Conservation (phyloP, 2,329 filamentous ascomycete species). For the Zasmidium cellare region DNA sequence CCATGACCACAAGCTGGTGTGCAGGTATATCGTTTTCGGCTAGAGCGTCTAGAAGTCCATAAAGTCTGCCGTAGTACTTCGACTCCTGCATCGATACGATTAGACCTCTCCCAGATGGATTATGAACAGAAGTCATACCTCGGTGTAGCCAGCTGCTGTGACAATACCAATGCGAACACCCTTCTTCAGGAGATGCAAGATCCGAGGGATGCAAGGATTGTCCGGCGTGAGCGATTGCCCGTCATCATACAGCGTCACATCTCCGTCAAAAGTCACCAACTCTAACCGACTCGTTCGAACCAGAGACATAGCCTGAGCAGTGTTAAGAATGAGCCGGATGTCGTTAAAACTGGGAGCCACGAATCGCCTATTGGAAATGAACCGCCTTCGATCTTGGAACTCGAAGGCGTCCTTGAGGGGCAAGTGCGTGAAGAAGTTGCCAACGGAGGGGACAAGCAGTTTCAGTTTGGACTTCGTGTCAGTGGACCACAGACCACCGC, state of each 20-base stretch:
- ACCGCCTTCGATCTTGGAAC: conserved; percentile 81
- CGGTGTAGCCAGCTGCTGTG: conserved; percentile 92
- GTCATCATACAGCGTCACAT: conserved; percentile 87
- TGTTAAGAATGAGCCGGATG: conserved; percentile 87
- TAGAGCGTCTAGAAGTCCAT: conserved; percentile 82
- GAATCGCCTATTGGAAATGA: conserved; percentile 87
- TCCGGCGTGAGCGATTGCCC: conserved; percentile 73
- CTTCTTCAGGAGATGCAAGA: conserved; percentile 69
- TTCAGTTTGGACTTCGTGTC: conserved; percentile 75
- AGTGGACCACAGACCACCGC: conserved; percentile 35
- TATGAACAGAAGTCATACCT: conserved; percentile 42
- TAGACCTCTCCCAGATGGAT: too few species aligned
- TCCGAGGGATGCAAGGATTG: conserved; percentile 73
- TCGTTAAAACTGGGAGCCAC: conserved; percentile 98
- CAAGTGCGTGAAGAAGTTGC: conserved; percentile 89
- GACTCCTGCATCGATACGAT: conserved; percentile 44
- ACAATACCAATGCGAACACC: conserved; percentile 91
- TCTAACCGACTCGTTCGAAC: conserved; percentile 71
- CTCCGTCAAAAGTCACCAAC: conserved; percentile 93
- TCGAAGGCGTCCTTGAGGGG: conserved; percentile 87
- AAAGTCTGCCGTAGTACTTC: conserved; percentile 81
- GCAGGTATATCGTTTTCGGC: conserved; percentile 66
- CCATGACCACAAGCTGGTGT: conserved; percentile 84
- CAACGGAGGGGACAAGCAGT: conserved; percentile 84
- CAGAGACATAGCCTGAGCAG: conserved; percentile 91